Percentiles rank a stretch among this genome's conserved stretches.
Conservation (phyloP, 208 protist species). For the Leishmania aethiopica region DNA sequence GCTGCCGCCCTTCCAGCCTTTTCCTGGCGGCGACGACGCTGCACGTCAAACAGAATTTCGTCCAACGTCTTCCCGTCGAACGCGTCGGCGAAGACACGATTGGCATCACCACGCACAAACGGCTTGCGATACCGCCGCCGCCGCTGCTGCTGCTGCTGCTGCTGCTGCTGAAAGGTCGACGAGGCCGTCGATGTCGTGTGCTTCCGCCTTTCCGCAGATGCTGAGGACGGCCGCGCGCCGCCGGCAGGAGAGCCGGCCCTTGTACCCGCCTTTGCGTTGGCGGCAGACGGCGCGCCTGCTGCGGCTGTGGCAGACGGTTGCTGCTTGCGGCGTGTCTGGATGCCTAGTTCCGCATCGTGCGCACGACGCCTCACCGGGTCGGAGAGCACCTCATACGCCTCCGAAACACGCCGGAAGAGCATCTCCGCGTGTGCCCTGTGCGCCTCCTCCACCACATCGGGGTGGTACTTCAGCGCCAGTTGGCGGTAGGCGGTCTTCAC, state of each 20-base stretch:
- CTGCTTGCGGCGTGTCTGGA: slow-evolving; percentile 39
- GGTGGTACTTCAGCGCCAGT: slow-evolving; percentile 85
- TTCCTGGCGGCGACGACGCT: slow-evolving; percentile 45
- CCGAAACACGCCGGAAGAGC: slow-evolving; percentile 82
- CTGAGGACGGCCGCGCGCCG: slow-evolving; percentile 2
- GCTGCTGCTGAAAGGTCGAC: neutral
- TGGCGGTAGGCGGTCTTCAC: slow-evolving; percentile 88
- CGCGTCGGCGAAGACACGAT: slow-evolving; percentile 79
- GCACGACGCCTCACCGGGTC: slow-evolving; percentile 90
- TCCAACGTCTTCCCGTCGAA: slow-evolving; percentile 87
- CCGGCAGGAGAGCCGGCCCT: neutral
- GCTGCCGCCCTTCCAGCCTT: neutral
- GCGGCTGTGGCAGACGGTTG: slow-evolving; percentile 4
- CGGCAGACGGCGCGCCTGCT: neutral
- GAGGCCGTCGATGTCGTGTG: neutral
- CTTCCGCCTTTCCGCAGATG: slow-evolving; percentile 4
- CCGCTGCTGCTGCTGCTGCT: neutral
- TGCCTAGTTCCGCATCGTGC: slow-evolving; percentile 92
- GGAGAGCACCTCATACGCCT: slow-evolving; percentile 97
- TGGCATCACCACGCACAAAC: slow-evolving; percentile 83
- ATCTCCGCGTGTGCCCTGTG: slow-evolving; percentile 67
- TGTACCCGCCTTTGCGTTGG: neutral
- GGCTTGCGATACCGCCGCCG: slow-evolving; percentile 33
- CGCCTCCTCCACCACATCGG: slow-evolving; percentile 71
- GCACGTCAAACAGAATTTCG: slow-evolving; percentile 81